Evolutionary conservation across 768 basidiomycete species (phyloP), one percentile per base, ranked within the genome.

Genomic region (Trametes sanguinea): DNA sequence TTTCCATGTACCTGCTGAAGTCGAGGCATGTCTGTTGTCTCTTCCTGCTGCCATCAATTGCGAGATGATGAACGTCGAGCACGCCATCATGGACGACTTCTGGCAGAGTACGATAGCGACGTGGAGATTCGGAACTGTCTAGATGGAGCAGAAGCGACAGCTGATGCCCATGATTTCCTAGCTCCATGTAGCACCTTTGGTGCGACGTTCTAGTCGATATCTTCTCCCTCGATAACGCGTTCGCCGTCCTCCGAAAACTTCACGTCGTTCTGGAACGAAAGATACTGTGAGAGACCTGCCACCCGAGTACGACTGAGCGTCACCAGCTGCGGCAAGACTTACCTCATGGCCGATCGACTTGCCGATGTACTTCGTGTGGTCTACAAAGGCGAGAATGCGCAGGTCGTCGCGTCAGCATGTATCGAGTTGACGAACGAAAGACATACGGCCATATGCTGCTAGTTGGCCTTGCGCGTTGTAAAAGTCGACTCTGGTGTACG

Each of bases 281-380:
- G 35, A 37, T 32, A 29, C 2, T 14, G 4, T 22, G 37, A 54
- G 17, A 61, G 51, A 32, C n/a, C 40, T 22, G 4, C 39, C 4
- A 30, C 22, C 11, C 42, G n/a, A 27, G 29, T 16, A n/a, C 33
- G 40, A 39, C 42, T 81, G 76, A n/a, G 67, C 64, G 14, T 76
- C 80, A 7, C 14, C 5, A 47, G n/a, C 7, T 27, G 9, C 30
- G 30, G 48, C 14, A 37, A 33, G 9, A 58, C 73, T 56, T 60
- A 83, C 81, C 62, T 75, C 67, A 52, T 80, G 77, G 8, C 76
- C 76, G 2, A 73, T 71, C 9, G 89, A 90, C 71, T 83, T 90
- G 13, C 90, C 91, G 59, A 94, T 77, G 65, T 91, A 94, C 72
- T 94, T 94, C 7, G 92, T 94, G 68, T 94, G 92, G 62, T 87